These are phyloP conservation scores for Tylopilus felleus DNA, from an alignment of 768 basidiomycete species.

Conservation along the genomic window DNA sequence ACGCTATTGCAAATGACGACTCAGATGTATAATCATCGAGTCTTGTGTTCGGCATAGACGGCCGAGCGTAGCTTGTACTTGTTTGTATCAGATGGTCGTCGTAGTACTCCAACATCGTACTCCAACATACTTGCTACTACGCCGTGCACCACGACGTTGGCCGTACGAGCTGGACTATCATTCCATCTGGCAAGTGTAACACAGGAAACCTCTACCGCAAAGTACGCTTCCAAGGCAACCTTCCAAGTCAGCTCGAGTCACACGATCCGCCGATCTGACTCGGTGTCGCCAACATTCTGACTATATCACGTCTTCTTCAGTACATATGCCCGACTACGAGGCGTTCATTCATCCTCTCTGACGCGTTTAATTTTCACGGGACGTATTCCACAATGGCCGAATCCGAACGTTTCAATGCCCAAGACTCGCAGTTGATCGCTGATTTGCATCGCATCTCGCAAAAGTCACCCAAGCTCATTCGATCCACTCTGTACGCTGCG, in stretches of 20 bases:
- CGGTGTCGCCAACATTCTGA: slow-evolving; percentile 1
- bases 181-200: too few species aligned
- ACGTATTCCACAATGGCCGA: slow-evolving; percentile 17
- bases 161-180: too few species aligned
- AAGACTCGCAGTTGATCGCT: slow-evolving; percentile 60
- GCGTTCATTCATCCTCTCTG: not conserved
- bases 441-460: slow-evolving; percentile 51
- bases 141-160: too few species aligned
- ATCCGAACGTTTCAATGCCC: slow-evolving; percentile 20
- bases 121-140: too few species aligned
- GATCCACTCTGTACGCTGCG: slow-evolving; percentile 51
- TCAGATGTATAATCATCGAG: too few species aligned
- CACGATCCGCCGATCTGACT: not conserved
- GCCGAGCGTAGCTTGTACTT: too few species aligned
- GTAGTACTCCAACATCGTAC: too few species aligned
- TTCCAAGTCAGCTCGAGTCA: not conserved
- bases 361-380: slow-evolving; percentile 2
- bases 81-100: too few species aligned
- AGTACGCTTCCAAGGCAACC: too few species aligned
- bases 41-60: too few species aligned
- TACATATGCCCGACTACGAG: slow-evolving; percentile 12
- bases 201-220: too few species aligned
- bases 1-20: too few species aligned
- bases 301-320: slow-evolving; percentile 1
- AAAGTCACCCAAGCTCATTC: slow-evolving; percentile 62